phyloP scores from a whole-genome alignment of 257 asterid genomes.

The Cordia subcordata region DNA sequence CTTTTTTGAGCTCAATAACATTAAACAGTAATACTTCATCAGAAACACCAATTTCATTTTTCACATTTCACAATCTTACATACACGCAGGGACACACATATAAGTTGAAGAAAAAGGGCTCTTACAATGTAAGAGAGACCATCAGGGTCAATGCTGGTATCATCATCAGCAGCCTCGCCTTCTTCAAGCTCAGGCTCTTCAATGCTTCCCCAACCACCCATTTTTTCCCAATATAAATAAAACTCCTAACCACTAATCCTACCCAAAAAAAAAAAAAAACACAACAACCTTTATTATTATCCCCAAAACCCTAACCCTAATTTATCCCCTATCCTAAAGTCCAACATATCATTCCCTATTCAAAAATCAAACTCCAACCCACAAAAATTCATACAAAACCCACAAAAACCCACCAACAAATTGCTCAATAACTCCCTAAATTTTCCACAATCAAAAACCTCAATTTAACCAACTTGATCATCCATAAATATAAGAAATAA shows the following conservation, averaged over 20 bases:
- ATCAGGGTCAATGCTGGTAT: constrained; percentile 65
- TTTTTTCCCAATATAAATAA: constrained; percentile 2
- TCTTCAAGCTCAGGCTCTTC: constrained; percentile 81
- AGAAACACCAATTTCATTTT: constrained; percentile 7
- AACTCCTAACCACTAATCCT: constrained; percentile 29
- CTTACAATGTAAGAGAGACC: constrained; percentile 92
- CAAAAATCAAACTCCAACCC: constrained; percentile 32
- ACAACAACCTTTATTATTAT: background rate
- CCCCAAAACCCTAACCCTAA: constrained; percentile 49
- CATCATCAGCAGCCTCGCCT: constrained; percentile 73
- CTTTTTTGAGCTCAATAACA: too few relatives aligned
- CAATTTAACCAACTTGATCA: constrained; percentile 59
- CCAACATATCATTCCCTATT: constrained; percentile 55
- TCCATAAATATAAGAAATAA: constrained; percentile 17
- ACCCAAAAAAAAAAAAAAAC: constrained; percentile 5
- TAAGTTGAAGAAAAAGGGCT: constrained; percentile 25
- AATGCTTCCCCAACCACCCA: constrained; percentile 37
- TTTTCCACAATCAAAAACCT: constrained; percentile 39
- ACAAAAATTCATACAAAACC: constrained; percentile 36
- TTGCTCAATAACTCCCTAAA: constrained; percentile 25
- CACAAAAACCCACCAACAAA: constrained; percentile 36
- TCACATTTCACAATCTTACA: constrained; percentile 3
- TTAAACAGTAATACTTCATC: background rate
- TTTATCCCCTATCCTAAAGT: constrained; percentile 59
- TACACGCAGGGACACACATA: constrained; percentile 5